A percentile compares a stretch with the other conserved stretches of the same genome.
Evolutionary conservation across 148 eudicot species (phyloP).

Genomic region (Chenopodium quinoa): DNA sequence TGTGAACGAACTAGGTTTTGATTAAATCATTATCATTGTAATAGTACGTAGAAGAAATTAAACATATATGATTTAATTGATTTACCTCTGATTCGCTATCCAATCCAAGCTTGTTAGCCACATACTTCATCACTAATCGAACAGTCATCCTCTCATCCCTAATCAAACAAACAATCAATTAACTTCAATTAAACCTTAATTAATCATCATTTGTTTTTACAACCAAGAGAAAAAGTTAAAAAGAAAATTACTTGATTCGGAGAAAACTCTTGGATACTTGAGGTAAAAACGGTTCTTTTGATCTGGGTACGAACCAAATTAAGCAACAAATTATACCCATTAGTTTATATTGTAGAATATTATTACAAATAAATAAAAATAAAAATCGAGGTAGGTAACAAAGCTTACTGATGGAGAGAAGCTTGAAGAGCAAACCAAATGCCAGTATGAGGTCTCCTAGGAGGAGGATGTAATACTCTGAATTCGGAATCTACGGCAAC

Average conservation of each 20-base stretch:
- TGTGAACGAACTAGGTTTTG: not conserved
- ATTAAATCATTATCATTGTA: not conserved
- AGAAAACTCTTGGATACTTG: conserved; percentile 79
- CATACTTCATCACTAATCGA: conserved; percentile 68
- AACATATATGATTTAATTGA: too few relatives aligned
- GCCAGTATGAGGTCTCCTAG: conserved; percentile 66
- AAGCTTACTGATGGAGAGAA: conserved; percentile 60
- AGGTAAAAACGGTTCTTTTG: conserved; percentile 67
- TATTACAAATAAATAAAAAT: not conserved
- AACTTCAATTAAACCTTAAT: too few relatives aligned
- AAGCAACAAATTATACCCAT: not conserved
- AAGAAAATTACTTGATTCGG: conserved; percentile 58
- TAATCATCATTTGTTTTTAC: not conserved
- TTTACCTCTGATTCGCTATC: conserved; percentile 81
- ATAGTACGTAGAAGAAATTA: not conserved
- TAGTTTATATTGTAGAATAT: not conserved
- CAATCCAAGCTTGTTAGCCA: conserved; percentile 79
- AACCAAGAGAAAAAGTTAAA: not conserved
- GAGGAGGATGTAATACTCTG: conserved; percentile 62
- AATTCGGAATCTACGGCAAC: conserved; percentile 33
- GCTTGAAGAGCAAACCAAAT: conserved; percentile 83
- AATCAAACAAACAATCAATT: not conserved
- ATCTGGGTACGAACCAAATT: conserved; percentile 41
- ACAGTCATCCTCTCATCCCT: conserved; percentile 85
- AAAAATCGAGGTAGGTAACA: not conserved